Conservation (phyloP, 1,284 basidiomycete genomes). For the Microbotryomycetes sp. region DNA sequence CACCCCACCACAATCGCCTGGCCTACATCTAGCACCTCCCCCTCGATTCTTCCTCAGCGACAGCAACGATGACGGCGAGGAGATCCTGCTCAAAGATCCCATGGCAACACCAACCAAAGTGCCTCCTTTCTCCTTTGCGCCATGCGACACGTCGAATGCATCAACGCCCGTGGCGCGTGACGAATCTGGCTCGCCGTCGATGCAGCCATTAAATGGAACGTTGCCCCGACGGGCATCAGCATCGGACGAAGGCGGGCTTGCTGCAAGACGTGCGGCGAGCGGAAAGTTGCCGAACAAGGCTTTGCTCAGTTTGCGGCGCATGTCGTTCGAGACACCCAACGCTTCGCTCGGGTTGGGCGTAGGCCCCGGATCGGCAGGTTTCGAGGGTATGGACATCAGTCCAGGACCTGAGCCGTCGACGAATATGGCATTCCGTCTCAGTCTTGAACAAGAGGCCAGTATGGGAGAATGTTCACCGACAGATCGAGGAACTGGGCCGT, state of each 20-base stretch:
- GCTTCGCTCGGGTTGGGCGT: slow-evolving; percentile 25
- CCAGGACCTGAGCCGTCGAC: background rate
- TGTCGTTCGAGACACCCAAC: slow-evolving; percentile 24
- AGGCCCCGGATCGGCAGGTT: slow-evolving; percentile 20
- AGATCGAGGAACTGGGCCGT: too few relatives aligned
- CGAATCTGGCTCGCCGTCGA: background rate
- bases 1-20: slow-evolving; percentile 22
- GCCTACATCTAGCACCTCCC: slow-evolving; percentile 8
- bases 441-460: background rate
- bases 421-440: slow-evolving; percentile 8
- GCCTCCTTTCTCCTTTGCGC: background rate
- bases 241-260: slow-evolving; percentile 7
- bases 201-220: background rate
- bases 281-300: slow-evolving; percentile 25
- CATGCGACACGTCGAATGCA: too few relatives aligned
- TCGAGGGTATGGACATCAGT: slow-evolving; percentile 9
- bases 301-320: slow-evolving; percentile 21
- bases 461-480: background rate
- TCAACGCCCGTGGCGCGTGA: background rate
- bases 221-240: background rate
- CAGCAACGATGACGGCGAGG: background rate
- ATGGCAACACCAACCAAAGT: background rate
- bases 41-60: background rate
- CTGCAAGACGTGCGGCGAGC: slow-evolving; percentile 15
- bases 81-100: background rate